phyloP scores from a whole-genome alignment of 345 rosid genomes.

The Citrus sinensis region DNA sequence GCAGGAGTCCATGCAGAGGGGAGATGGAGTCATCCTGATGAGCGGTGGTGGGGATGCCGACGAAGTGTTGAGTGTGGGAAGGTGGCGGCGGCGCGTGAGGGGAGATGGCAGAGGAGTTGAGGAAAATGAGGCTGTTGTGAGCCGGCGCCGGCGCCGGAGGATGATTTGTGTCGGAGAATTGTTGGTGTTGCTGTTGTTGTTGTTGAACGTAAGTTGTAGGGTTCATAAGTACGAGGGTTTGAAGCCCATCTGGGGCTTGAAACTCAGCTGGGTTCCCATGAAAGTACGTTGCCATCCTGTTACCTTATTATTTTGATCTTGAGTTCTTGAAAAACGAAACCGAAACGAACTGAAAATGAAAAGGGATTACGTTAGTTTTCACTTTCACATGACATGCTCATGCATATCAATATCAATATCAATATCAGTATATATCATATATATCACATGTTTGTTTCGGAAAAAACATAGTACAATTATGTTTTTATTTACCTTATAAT shows the following conservation, averaged over 20 bases:
- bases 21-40: slow-evolving; percentile 50
- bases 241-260: slow-evolving; percentile 72
- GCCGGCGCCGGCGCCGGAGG: slow-evolving; percentile 29
- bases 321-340: not conserved
- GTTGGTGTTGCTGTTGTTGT: slow-evolving; percentile 37
- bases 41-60: slow-evolving; percentile 64
- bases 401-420: not conserved
- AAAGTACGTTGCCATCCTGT: slow-evolving; percentile 71
- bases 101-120: slow-evolving; percentile 47
- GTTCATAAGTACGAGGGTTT: slow-evolving; percentile 95
- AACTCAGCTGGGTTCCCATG: slow-evolving; percentile 71
- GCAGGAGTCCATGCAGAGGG: slow-evolving; percentile 72
- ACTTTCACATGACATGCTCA: slow-evolving; percentile 3
- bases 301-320: too few relatives aligned
- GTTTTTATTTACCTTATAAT: not conserved
- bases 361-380: slow-evolving; percentile 20
- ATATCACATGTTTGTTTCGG: not conserved
- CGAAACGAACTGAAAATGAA: slow-evolving; percentile 9
- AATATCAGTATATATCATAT: not conserved
- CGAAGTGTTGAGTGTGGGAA: slow-evolving; percentile 68
- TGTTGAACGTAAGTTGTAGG: slow-evolving; percentile 83
- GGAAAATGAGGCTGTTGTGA: slow-evolving; percentile 43
- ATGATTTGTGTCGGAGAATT: slow-evolving; percentile 47
- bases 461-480: not conserved
- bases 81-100: slow-evolving; percentile 26